These are phyloP conservation scores for Meira miltonrushii DNA, from an alignment of 1,284 basidiomycete genomes.

Conservation along the genomic window DNA sequence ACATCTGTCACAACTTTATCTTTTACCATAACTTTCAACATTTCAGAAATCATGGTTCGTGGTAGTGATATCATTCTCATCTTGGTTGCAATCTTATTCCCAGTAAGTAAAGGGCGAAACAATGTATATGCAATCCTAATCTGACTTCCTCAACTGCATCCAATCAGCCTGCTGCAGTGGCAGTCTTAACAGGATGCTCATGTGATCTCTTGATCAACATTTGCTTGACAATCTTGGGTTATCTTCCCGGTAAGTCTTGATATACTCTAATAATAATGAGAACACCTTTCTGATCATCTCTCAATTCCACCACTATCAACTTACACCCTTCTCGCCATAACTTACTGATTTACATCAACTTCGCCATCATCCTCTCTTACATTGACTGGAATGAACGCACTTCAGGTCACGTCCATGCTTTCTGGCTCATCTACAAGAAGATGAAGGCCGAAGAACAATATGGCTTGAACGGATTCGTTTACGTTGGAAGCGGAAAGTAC, in stretches of 20 bases:
- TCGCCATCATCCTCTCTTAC: background rate
- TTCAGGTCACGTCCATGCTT: constrained; percentile 1
- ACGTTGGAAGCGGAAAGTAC: constrained; percentile 8
- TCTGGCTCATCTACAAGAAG: constrained; percentile 12
- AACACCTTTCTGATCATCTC: background rate
- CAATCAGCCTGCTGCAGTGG: constrained; percentile 8
- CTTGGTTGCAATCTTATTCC: constrained; percentile 11
- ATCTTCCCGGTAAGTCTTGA: too few species aligned
- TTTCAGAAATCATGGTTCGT: constrained; percentile 9
- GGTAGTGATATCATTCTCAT: constrained; percentile 10
- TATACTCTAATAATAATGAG: constrained; percentile 1
- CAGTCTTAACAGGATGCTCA: constrained; percentile 12
- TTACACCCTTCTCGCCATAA: background rate
- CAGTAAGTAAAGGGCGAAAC: background rate
- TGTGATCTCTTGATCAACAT: constrained; percentile 14
- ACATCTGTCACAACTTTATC: background rate
- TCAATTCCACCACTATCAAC: too few species aligned
- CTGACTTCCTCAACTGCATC: background rate
- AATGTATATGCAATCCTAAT: background rate
- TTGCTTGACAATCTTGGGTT: constrained; percentile 6
- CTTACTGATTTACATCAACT: background rate
- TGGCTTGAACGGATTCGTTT: constrained; percentile 7
- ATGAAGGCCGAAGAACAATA: constrained; percentile 13
- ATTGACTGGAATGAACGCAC: too few species aligned
- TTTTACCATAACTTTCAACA: background rate